Conservation (phyloP, 805 yeast genomes). For the Yamadazyma takamatsuzukensis region DNA sequence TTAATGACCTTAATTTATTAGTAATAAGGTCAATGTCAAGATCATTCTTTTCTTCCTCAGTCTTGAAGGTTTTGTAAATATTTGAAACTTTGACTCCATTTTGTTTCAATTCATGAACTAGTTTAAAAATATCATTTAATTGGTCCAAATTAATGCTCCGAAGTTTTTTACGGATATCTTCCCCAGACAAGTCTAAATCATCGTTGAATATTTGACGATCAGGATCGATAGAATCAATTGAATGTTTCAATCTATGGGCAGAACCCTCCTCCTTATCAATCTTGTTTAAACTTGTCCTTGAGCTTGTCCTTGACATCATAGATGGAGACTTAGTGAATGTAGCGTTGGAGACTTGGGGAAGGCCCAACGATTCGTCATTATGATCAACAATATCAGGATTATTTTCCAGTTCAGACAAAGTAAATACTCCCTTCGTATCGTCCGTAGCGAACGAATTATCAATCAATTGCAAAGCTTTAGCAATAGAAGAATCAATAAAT, state of each 20-base stretch:
- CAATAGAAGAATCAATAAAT: constrained; percentile 66
- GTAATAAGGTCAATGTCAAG: constrained; percentile 16
- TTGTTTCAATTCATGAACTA: constrained; percentile 27
- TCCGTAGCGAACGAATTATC: constrained; percentile 32
- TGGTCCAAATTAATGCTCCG: constrained; percentile 28
- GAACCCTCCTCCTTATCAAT: constrained; percentile 42
- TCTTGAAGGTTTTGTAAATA: constrained; percentile 13
- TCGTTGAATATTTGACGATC: constrained; percentile 2
- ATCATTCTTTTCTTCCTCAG: constrained; percentile 7
- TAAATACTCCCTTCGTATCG: constrained; percentile 3
- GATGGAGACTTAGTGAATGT: constrained; percentile 5
- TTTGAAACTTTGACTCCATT: constrained; percentile 29
- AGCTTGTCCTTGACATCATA: constrained; percentile 20
- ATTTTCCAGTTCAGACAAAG: not conserved
- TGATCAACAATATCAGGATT: no score
- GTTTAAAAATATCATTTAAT: constrained; percentile 30
- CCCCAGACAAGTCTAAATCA: constrained; percentile 25
- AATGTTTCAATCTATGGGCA: constrained; percentile 27
- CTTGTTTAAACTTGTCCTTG: constrained; percentile 29
- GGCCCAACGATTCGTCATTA: not conserved
- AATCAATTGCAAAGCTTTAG: constrained; percentile 47
- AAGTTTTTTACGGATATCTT: constrained; percentile 34
- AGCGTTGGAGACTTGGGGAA: not conserved
- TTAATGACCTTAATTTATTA: constrained; percentile 13
- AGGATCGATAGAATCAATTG: constrained; percentile 1